Evolutionary conservation across 305 asterid genomes (phyloP), one percentile per base, ranked within the genome.

Genomic region (Striga hermonthica): DNA sequence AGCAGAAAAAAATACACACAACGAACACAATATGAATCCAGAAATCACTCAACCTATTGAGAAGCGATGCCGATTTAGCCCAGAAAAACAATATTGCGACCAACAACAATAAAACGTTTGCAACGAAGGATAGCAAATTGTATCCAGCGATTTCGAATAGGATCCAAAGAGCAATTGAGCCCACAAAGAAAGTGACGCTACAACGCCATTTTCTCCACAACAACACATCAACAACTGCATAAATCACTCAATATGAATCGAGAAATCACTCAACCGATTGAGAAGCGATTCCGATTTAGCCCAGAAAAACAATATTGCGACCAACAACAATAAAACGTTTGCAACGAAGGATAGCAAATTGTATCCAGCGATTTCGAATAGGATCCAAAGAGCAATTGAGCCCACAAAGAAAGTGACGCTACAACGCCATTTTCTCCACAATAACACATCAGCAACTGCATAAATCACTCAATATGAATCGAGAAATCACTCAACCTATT

Each of bases 61-160:
- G 95, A 81, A 88, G 85, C 10, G 89, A 81, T n/a, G n/a, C n/a
- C n/a, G n/a, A n/a, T n/a, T n/a, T n/a, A n/a, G n/a, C n/a, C n/a
- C n/a, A n/a, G n/a, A 76, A 65, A 81, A 88, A 90, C 59, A 90
- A 78, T 73, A 90, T 86, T n/a, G 79, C 68, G 38, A 85, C 86
- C 16, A 86, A 87, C 73, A 86, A 79, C 82, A 86, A 69, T 15
- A 90, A 47, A 50, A 86, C 92, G 74, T 86, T 90, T 40, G 95
- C 76, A 5, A 86, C 60, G 69, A 90, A 90, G 44, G 93, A 76
- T 40, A 88, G 73, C 22, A 83, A 65, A 76, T 83, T 90, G 72
- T 90, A 90, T 73, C 97, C 96, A 41, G 85, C 97, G 34, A 76
- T 72, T 76, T 90, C 97, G 68, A 90, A 88, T 38, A 90, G 76